Conservation (phyloP, 176 grass and related monocot species). For the Panicum miliaceum region DNA sequence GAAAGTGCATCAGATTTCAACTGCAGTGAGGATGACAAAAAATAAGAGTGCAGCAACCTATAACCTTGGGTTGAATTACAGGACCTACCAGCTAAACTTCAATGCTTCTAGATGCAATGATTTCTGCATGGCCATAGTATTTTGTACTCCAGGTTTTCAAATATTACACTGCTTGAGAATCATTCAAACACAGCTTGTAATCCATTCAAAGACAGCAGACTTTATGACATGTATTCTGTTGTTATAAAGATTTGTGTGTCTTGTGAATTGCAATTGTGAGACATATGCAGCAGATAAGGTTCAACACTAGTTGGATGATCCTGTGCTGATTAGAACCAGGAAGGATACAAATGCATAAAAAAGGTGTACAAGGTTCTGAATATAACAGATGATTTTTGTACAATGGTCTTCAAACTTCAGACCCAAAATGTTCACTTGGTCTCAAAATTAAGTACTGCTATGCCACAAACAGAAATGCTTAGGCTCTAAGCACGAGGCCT, state of each 20-base stretch:
- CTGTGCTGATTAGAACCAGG: background rate
- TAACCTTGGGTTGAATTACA: background rate
- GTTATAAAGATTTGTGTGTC: background rate
- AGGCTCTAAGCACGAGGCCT: no score
- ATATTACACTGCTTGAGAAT: background rate
- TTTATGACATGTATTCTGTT: slow-evolving; percentile 4
- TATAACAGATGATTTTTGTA: background rate
- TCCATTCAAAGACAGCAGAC: background rate
- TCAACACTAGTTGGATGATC: background rate
- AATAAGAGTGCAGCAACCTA: background rate
- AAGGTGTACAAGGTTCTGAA: background rate
- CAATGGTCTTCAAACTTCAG: background rate
- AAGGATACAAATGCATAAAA: background rate
- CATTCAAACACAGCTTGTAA: background rate
- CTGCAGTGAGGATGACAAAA: slow-evolving; percentile 4
- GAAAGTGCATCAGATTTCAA: slow-evolving; percentile 38
- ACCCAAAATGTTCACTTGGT: background rate
- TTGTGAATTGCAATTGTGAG: background rate
- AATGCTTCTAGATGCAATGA: background rate
- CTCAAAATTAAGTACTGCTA: background rate
- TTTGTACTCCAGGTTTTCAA: slow-evolving; percentile 6
- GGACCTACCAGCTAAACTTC: background rate
- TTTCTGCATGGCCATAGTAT: background rate
- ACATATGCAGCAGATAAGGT: background rate
- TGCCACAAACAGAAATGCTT: background rate